phyloP scores from a whole-genome alignment of 2,329 filamentous ascomycete species.

The Amesomyces nigricolor region DNA sequence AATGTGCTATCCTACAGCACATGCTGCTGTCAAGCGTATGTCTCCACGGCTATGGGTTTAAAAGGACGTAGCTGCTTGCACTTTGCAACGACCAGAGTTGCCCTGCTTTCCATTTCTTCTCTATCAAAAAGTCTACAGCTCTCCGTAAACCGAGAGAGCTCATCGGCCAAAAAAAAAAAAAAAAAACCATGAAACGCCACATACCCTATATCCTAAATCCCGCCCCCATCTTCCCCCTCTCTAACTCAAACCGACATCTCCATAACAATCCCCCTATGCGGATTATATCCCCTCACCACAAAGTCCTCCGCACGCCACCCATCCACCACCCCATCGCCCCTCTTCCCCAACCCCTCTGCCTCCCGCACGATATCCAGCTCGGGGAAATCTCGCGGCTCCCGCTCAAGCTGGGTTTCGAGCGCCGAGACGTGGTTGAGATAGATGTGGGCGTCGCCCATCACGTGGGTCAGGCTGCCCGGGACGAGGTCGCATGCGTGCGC shows the following conservation, averaged over 20 bases:
- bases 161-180: too few species aligned
- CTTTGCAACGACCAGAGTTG: too few species aligned
- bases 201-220: too few species aligned
- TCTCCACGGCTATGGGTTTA: too few species aligned
- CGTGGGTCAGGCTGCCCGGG: constrained; percentile 84
- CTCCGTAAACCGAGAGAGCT: too few species aligned
- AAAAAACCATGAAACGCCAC: too few species aligned
- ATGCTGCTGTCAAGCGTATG: too few species aligned
- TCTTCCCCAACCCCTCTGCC: background rate
- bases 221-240: too few species aligned
- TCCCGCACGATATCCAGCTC: constrained; percentile 65
- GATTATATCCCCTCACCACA: constrained; percentile 78
- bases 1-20: too few species aligned
- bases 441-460: constrained; percentile 97
- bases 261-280: constrained; percentile 90
- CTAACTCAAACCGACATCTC: constrained; percentile 77
- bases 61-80: too few species aligned
- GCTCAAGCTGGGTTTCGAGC: constrained; percentile 69
- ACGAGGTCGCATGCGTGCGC: constrained; percentile 79
- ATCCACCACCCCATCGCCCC: constrained; percentile 63
- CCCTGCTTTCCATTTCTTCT: too few species aligned
- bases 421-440: constrained; percentile 92
- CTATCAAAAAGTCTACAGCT: too few species aligned
- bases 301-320: constrained; percentile 89
- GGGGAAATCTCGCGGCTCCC: constrained; percentile 78